Conservation (phyloP, 192 early-diverging fungal species). For the Linnemannia schmuckeri region DNA sequence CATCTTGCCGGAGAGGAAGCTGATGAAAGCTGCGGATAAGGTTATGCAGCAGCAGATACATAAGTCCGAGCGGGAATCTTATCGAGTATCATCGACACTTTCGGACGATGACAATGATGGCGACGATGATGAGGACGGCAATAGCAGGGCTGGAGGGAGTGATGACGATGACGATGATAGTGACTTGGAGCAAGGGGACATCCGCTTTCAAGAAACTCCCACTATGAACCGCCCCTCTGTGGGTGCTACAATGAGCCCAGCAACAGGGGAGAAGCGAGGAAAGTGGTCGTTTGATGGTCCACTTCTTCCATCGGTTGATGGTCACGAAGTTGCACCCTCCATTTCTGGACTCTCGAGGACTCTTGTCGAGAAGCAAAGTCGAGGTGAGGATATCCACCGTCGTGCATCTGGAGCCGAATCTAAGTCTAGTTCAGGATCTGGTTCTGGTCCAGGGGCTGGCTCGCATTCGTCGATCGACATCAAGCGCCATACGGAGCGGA, state of each 20-base stretch:
- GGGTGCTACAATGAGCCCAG: background rate
- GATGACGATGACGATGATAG: constrained; percentile 26
- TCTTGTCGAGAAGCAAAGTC: constrained; percentile 31
- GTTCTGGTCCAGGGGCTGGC: background rate
- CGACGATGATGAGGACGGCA: constrained; percentile 17
- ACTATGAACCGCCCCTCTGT: background rate
- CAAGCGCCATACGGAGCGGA: constrained; percentile 46
- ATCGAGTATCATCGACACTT: constrained; percentile 1
- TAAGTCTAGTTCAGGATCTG: background rate
- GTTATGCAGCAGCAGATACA: background rate
- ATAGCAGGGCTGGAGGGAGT: constrained; percentile 4
- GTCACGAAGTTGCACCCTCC: background rate
- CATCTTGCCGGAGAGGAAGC: constrained; percentile 15
- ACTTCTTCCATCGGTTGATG: background rate
- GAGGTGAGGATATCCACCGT: constrained; percentile 26
- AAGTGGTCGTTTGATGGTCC: background rate
- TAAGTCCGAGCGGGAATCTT: constrained; percentile 6
- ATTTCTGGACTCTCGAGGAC: constrained; percentile 29
- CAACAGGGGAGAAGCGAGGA: background rate
- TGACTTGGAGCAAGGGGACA: constrained; percentile 27
- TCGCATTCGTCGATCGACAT: constrained; percentile 13
- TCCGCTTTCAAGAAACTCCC: background rate
- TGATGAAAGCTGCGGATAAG: constrained; percentile 20
- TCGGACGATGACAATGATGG: constrained; percentile 28
- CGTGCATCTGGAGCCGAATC: background rate